Percentiles rank a stretch among this genome's conserved stretches.
phyloP scores from a whole-genome alignment of 2,329 filamentous ascomycete species.

The Talaromyces sp. region DNA sequence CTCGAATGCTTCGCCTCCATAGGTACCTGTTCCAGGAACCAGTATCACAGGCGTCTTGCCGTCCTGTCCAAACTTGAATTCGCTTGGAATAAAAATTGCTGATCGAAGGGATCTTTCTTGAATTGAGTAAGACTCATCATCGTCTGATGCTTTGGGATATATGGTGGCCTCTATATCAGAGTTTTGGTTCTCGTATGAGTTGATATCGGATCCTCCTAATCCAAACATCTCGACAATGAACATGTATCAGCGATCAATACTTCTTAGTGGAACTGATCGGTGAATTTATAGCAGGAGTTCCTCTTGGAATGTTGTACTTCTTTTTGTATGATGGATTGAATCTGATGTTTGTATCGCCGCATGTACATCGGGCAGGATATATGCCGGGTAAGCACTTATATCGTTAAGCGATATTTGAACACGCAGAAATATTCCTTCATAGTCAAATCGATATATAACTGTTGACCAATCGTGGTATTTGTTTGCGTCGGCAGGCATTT shows the following conservation, averaged over 20 bases:
- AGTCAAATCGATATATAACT: neutral
- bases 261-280: neutral
- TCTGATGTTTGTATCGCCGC: no score
- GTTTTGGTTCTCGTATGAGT: constrained; percentile 11
- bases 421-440: neutral
- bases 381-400: no score
- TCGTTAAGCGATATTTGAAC: neutral
- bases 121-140: constrained; percentile 9
- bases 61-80: constrained; percentile 1
- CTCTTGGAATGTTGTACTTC: no score
- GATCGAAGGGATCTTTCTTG: constrained; percentile 5
- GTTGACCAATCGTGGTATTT: neutral
- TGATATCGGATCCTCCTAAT: constrained; percentile 1
- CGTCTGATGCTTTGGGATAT: constrained; percentile 2
- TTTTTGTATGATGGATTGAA: no score
- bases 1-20: constrained; percentile 8
- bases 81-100: constrained; percentile 6
- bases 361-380: no score
- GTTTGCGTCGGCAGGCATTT: neutral
- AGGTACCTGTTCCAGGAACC: constrained; percentile 7
- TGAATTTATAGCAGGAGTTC: no score
- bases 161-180: neutral
- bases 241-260: neutral
- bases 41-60: constrained; percentile 4
- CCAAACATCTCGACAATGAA: neutral